phyloP scores from a whole-genome alignment of 2,329 filamentous ascomycete genomes.

The Arthrobotrys iridis region DNA sequence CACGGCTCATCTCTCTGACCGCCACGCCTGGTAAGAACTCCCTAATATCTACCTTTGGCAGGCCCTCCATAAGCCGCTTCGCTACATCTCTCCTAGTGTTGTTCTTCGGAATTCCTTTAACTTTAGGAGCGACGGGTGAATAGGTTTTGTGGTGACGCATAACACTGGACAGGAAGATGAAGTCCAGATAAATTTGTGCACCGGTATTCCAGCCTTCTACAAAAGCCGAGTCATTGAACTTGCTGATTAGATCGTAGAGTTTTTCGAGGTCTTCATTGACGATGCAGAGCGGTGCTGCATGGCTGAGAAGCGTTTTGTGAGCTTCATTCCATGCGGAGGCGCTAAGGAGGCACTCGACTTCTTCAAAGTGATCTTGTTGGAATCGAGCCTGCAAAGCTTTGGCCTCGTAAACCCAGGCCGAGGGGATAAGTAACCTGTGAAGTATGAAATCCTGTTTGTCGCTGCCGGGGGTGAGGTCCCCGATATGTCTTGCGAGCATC shows the following conservation, averaged over 20 bases:
- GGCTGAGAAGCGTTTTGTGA: conserved; percentile 80
- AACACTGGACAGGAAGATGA: conserved; percentile 65
- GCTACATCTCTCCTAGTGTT: conserved; percentile 61
- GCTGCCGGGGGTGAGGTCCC: conserved; percentile 70
- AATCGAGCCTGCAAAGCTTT: conserved; percentile 77
- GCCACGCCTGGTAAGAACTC: conserved; percentile 74
- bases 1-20: conserved; percentile 80
- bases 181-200: conserved; percentile 80
- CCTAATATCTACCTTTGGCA: conserved; percentile 62
- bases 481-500: conserved; percentile 77
- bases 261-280: conserved; percentile 81
- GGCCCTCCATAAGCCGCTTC: conserved; percentile 65
- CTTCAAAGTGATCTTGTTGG: conserved; percentile 74
- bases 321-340: conserved; percentile 81
- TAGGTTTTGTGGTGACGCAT: conserved; percentile 59
- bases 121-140: conserved; percentile 57
- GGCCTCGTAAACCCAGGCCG: conserved; percentile 84
- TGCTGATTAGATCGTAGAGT: conserved; percentile 74
- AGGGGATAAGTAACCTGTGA: conserved; percentile 75
- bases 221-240: conserved; percentile 72
- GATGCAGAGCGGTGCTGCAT: conserved; percentile 82
- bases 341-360: conserved; percentile 82
- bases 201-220: conserved; percentile 81
- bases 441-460: conserved; percentile 69
- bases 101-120: conserved; percentile 58